These are phyloP conservation scores for Phlyctochytrium planicorne DNA, from an alignment of 192 early-diverging fungal species.

Conservation along the genomic window DNA sequence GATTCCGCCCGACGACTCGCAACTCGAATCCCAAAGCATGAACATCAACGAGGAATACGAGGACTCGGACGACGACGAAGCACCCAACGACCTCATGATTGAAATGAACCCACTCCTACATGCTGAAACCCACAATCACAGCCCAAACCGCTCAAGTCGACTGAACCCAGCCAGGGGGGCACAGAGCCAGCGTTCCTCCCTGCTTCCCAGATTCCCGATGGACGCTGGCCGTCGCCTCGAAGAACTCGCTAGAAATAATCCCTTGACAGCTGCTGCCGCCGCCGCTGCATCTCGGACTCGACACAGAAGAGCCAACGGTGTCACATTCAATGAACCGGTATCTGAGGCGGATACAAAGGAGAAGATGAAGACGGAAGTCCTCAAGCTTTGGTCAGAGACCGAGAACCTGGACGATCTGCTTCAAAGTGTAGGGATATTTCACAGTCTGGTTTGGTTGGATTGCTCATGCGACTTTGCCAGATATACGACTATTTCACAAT, in stretches of 20 bases:
- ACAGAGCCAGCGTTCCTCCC: neutral
- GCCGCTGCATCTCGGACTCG: neutral
- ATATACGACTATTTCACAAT: constrained; percentile 89
- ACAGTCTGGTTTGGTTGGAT: neutral
- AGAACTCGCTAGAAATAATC: no score
- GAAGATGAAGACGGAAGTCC: constrained; percentile 43
- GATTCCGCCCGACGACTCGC: neutral
- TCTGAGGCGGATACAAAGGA: constrained; percentile 2
- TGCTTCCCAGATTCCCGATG: neutral
- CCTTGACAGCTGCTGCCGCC: neutral
- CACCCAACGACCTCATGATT: constrained; percentile 62
- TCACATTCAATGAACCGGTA: constrained; percentile 8
- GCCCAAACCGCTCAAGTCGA: neutral
- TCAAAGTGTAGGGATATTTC: constrained; percentile 25
- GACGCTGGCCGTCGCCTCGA: neutral
- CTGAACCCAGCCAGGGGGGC: neutral
- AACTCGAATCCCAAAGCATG: constrained; percentile 8
- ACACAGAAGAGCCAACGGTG: neutral
- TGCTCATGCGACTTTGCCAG: constrained; percentile 11
- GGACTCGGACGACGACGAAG: constrained; percentile 46
- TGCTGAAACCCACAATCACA: neutral
- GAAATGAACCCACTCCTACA: constrained; percentile 44
- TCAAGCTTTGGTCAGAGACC: constrained; percentile 79
- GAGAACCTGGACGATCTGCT: constrained; percentile 82
- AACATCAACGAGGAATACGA: constrained; percentile 25